These are phyloP conservation scores for Colletotrichum eremochloae DNA, from an alignment of 2,329 filamentous ascomycete genomes.

Conservation along the genomic window DNA sequence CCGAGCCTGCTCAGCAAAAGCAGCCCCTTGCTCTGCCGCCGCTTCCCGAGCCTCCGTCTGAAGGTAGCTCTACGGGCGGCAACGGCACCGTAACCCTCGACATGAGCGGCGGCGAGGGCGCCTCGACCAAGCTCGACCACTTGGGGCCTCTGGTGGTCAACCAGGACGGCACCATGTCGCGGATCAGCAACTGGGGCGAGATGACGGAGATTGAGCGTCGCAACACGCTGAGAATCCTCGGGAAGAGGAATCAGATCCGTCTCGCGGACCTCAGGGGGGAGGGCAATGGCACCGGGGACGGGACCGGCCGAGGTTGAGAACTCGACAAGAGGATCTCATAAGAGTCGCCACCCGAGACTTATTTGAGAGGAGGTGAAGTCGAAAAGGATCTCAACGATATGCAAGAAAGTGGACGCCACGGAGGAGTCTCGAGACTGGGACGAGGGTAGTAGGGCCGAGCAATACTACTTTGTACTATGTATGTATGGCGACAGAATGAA, in stretches of 20 bases:
- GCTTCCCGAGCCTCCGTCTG: slow-evolving; percentile 30
- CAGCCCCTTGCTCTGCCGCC: slow-evolving; percentile 39
- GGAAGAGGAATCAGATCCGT: slow-evolving; percentile 76
- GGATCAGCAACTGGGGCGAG: slow-evolving; percentile 79
- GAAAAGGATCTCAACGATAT: slow-evolving; percentile 8
- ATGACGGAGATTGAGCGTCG: slow-evolving; percentile 78
- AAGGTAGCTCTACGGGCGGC: slow-evolving; percentile 17
- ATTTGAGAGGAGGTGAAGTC: not conserved
- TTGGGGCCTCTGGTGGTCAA: slow-evolving; percentile 83
- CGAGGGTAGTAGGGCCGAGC: slow-evolving; percentile 17
- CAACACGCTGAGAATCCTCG: slow-evolving; percentile 76
- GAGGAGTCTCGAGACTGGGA: not conserved
- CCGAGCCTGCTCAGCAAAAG: slow-evolving; percentile 2
- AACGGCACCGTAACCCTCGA: slow-evolving; percentile 48
- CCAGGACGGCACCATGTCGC: slow-evolving; percentile 76
- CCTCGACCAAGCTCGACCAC: slow-evolving; percentile 71
- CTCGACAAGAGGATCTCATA: slow-evolving; percentile 28
- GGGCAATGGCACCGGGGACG: not conserved
- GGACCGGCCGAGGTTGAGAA: slow-evolving; percentile 48
- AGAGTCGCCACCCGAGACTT: slow-evolving; percentile 10
- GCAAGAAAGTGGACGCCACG: slow-evolving; percentile 11
- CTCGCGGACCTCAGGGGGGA: slow-evolving; percentile 62
- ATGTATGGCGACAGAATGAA: not conserved
- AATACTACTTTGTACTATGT: slow-evolving; percentile 10
- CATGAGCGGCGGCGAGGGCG: slow-evolving; percentile 47